Conservation (phyloP, 1,139 yeast species). For the Magnusiomyces suaveolens region DNA sequence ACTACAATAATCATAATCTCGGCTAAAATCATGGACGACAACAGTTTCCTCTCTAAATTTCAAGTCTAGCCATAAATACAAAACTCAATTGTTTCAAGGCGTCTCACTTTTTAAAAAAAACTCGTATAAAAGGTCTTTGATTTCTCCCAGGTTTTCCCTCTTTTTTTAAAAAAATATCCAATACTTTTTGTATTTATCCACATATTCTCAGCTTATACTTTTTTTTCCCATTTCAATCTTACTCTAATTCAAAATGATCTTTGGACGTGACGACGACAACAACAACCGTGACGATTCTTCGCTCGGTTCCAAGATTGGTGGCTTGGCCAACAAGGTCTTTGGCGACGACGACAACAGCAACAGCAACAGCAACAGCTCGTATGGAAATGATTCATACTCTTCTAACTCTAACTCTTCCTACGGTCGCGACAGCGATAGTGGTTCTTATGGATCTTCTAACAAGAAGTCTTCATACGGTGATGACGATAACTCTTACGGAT, state of each 20-base stretch:
- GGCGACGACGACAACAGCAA: background rate
- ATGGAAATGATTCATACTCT: background rate
- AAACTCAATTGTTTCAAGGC: background rate
- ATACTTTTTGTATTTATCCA: background rate
- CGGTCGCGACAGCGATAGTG: background rate
- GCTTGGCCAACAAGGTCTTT: slow-evolving; percentile 3
- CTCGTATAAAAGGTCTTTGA: background rate
- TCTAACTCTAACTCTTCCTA: background rate
- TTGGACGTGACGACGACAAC: slow-evolving; percentile 1
- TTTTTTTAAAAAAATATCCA: too few relatives aligned
- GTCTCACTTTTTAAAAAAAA: background rate
- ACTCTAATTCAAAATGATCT: slow-evolving; percentile 1
- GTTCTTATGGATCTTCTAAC: slow-evolving; percentile 14
- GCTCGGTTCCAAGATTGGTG: slow-evolving; percentile 2
- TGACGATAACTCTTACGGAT: background rate
- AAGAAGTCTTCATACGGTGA: slow-evolving; percentile 1
- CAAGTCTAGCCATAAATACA: background rate
- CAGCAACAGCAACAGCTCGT: background rate
- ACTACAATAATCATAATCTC: too few relatives aligned
- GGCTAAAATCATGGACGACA: too few relatives aligned
- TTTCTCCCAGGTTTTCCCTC: too few relatives aligned
- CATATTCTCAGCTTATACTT: background rate
- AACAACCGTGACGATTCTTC: background rate
- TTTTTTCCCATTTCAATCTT: too few relatives aligned
- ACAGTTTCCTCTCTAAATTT: too few relatives aligned